Conservation (phyloP, 1,284 basidiomycete genomes). For the Pholiota adiposa region DNA sequence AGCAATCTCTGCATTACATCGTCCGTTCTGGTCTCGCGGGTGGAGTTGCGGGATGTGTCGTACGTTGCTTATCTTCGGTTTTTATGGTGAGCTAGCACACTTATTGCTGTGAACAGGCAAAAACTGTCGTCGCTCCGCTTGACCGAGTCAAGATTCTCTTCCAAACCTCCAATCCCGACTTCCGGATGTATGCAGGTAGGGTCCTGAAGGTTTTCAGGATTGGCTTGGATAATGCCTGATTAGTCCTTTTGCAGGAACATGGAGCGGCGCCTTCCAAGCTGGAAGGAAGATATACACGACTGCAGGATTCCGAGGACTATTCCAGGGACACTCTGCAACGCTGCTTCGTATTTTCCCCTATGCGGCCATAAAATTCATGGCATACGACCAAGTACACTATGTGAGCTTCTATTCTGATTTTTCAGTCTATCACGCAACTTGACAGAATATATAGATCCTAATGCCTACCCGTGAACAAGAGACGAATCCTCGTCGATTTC, state of each 20-base stretch:
- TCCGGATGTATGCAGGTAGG: conserved; percentile 89
- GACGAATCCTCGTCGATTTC: conserved; percentile 84
- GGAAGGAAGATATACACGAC: conserved; percentile 79
- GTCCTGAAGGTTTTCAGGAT: not conserved
- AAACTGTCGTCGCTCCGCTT: conserved; percentile 95
- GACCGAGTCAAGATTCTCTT: conserved; percentile 99
- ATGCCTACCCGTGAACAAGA: conserved; percentile 86
- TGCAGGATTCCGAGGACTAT: conserved; percentile 79
- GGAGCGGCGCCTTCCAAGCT: conserved; percentile 86
- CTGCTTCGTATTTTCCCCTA: conserved; percentile 90
- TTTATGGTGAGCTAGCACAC: conserved; percentile 13
- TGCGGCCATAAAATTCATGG: conserved; percentile 97
- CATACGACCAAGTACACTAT: conserved; percentile 88
- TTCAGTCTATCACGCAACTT: not conserved
- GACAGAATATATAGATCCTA: conserved; percentile 48
- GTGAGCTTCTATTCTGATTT: conserved; percentile 43
- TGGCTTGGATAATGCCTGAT: not conserved
- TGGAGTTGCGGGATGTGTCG: conserved; percentile 92
- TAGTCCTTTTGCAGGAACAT: conserved; percentile 61
- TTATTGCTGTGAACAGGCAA: conserved; percentile 63
- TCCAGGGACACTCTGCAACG: conserved; percentile 96
- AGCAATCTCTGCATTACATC: conserved; percentile 76
- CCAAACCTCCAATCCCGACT: conserved; percentile 96
- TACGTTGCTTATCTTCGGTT: conserved; percentile 47
- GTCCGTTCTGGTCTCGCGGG: conserved; percentile 87